Evolutionary conservation across 106 monocot species (phyloP), one percentile per base, ranked within the genome.

Genomic region (Dioscorea alata): DNA sequence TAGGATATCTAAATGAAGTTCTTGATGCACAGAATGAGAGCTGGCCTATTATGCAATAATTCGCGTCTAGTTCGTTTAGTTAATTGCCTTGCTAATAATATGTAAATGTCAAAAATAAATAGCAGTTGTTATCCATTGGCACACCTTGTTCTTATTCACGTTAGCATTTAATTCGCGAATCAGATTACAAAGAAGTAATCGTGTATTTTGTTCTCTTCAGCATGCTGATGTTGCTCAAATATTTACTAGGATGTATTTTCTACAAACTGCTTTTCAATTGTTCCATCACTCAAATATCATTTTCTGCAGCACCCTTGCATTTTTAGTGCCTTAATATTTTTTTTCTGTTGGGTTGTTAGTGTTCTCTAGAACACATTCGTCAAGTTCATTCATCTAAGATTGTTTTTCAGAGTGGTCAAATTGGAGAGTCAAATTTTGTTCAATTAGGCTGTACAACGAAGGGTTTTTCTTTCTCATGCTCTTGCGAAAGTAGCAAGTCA

Each of bases 401-500:
- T 49, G 71, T 80, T 60, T 85, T 86, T 70, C 86, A 86, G 79
- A 68, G 53, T 74, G 63, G 49, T 74, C 67, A 48, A 74, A 79
- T 76, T 77, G 76, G 79, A 65, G 70, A 67, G 22, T 73, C 66
- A 62, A 68, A 76, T 32, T 75, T 64, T 79, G 17, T 82, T 64
- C 71, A 69, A 61, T 60, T 86, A 79, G 33, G 82, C 68, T 79
- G 75, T 61, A 76, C 86, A 76, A 66, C 50, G 66, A 73, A 76
- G 67, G 73, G 19, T 73, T 72, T 83, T 56, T 86, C 86, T 74
- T 6, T 83, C 48, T 80, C 82, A 69, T 83, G 79, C 83, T 71
- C 75, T 61, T 73, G 58, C 72, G 63, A 79, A 70, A 73, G 80
- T 80, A 61, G 71, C 61, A 66, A 86, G 70, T 80, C 83, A 33